Percentiles rank a stretch among this genome's conserved stretches.
Conservation (phyloP, 2,329 filamentous ascomycete species). For the Ilyonectria robusta region DNA sequence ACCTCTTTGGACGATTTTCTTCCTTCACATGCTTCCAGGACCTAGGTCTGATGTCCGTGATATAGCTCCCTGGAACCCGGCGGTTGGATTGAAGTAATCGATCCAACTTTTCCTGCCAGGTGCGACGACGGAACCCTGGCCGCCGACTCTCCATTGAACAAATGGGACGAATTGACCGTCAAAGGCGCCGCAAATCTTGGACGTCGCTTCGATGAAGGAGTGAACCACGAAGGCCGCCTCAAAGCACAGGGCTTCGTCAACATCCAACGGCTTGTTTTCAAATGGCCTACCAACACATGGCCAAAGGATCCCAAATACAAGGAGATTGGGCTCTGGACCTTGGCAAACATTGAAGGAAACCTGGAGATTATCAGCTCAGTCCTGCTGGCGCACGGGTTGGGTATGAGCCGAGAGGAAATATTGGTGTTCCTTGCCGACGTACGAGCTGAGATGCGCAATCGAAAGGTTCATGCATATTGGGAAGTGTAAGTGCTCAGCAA, state of each 20-base stretch:
- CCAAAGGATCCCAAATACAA: constrained; percentile 34
- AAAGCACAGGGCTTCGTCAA: constrained; percentile 28
- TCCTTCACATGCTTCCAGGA: no score
- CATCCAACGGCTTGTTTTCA: constrained; percentile 6
- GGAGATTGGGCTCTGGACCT: constrained; percentile 31
- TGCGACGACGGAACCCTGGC: constrained; percentile 35
- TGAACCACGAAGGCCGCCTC: constrained; percentile 28
- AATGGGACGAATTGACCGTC: constrained; percentile 32
- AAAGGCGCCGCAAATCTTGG: constrained; percentile 27
- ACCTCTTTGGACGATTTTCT: neutral
- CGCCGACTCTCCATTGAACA: constrained; percentile 4
- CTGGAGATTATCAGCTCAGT: constrained; percentile 24
- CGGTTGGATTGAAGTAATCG: constrained; percentile 39
- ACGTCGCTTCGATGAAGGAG: constrained; percentile 15
- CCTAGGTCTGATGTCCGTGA: neutral
- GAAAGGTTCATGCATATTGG: constrained; percentile 27
- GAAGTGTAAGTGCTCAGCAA: constrained; percentile 19
- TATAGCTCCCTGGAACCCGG: constrained; percentile 27
- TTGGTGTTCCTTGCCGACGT: constrained; percentile 21
- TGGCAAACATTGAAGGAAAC: constrained; percentile 29
- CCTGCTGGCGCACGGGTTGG: constrained; percentile 18
- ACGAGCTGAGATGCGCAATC: constrained; percentile 29
- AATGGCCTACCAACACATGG: constrained; percentile 34
- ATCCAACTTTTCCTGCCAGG: constrained; percentile 34
- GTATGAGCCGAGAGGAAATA: constrained; percentile 31